These are phyloP conservation scores for Aspergillus coremiiformis DNA, from an alignment of 495 filamentous ascomycete species.

Conservation along the genomic window DNA sequence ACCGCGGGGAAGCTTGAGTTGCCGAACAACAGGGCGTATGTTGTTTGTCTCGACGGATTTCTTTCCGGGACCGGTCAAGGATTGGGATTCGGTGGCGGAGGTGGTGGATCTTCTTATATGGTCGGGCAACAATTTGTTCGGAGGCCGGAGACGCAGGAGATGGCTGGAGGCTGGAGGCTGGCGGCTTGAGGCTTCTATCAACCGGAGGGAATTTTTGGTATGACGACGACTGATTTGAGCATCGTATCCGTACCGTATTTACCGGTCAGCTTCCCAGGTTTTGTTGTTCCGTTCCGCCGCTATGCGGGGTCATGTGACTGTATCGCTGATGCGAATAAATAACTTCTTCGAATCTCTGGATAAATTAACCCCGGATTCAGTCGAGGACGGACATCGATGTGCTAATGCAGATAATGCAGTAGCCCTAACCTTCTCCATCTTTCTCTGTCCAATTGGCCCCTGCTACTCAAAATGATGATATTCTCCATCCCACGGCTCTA, in stretches of 20 bases:
- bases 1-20: slow-evolving; percentile 6
- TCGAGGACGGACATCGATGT: too few relatives aligned
- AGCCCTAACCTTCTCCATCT: too few relatives aligned
- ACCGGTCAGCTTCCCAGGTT: not conserved
- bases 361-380: too few relatives aligned
- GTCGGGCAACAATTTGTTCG: not conserved
- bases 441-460: too few relatives aligned
- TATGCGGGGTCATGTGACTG: not conserved
- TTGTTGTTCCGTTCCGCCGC: not conserved
- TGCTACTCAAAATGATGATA: too few relatives aligned
- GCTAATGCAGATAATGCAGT: too few relatives aligned
- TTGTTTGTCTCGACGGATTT: too few relatives aligned
- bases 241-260: not conserved
- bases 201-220: not conserved
- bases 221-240: not conserved
- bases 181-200: not conserved
- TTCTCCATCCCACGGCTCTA: too few relatives aligned
- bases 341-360: too few relatives aligned
- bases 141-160: not conserved
- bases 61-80: too few relatives aligned
- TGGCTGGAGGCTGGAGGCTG: not conserved
- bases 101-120: not conserved
- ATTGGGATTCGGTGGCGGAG: not conserved
- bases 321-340: too few relatives aligned
- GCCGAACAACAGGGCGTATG: not conserved